A percentile compares a stretch with the other conserved stretches of the same genome.
These are phyloP conservation scores for Lumnitzera littorea DNA, from an alignment of 345 rosid species.

Conservation along the genomic window DNA sequence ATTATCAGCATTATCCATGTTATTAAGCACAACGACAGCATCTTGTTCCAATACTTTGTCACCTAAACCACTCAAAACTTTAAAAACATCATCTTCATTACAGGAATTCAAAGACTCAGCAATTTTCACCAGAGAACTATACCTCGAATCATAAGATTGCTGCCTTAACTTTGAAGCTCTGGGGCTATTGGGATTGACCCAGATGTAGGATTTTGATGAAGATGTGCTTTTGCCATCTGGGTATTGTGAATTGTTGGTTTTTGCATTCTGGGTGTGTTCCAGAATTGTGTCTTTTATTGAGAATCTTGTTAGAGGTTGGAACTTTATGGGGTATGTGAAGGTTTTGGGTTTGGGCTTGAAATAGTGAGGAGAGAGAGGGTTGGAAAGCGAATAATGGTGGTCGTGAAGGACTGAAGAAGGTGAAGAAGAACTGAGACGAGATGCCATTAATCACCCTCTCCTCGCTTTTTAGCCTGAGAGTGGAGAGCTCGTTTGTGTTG, in stretches of 20 bases:
- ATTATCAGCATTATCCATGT: conserved; percentile 63
- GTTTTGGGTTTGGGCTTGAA: conserved; percentile 23
- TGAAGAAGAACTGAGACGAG: conserved; percentile 25
- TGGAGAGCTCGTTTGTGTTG: no score
- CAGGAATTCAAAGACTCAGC: conserved; percentile 58
- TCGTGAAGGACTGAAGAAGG: conserved; percentile 42
- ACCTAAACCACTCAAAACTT: conserved; percentile 41
- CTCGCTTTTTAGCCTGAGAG: no score
- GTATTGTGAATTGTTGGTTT: conserved; percentile 1
- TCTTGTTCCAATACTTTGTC: conserved; percentile 55
- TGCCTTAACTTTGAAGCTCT: conserved; percentile 58
- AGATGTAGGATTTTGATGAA: conserved; percentile 39
- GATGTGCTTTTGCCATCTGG: conserved; percentile 19
- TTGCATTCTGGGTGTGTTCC: conserved; percentile 15
- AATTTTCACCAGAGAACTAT: conserved; percentile 49
- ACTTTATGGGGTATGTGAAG: conserved; percentile 17
- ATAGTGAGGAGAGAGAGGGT: conserved; percentile 17
- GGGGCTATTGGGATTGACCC: conserved; percentile 88
- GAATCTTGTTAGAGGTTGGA: conserved; percentile 23
- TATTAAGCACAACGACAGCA: conserved; percentile 72
- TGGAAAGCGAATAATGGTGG: conserved; percentile 25
- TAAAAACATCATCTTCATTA: conserved; percentile 30
- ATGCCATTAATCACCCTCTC: conserved; percentile 34
- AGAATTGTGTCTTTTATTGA: conserved; percentile 39
- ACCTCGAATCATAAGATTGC: conserved; percentile 71